Conservation (phyloP, 305 asterid species). For the Petunia hybrid region DNA sequence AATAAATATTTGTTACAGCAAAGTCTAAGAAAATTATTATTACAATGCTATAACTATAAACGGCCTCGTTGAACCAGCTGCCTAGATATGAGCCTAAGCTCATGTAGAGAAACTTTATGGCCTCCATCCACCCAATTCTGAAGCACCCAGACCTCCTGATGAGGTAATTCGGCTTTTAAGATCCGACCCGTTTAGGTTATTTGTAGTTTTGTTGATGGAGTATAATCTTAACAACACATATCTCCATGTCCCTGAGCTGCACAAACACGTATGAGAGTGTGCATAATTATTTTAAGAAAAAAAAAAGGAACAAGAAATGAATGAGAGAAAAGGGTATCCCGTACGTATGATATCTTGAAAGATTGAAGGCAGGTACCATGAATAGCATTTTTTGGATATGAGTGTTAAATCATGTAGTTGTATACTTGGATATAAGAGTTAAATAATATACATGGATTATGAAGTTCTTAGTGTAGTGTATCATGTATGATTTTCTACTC, state of each 20-base stretch:
- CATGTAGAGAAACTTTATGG: constrained; percentile 33
- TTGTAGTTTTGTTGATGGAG: background rate
- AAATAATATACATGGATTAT: too few relatives aligned
- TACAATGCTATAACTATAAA: background rate
- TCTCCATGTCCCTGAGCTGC: constrained; percentile 27
- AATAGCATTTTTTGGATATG: background rate
- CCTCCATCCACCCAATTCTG: constrained; percentile 49
- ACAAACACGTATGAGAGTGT: background rate
- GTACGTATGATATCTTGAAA: constrained; percentile 20
- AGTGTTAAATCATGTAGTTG: too few relatives aligned
- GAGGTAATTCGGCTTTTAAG: background rate
- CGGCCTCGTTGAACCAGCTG: constrained; percentile 37
- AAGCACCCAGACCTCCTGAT: constrained; percentile 31
- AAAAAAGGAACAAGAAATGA: background rate
- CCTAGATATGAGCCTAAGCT: constrained; percentile 42
- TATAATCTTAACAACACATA: background rate
- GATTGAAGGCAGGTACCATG: background rate
- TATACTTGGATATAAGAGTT: too few relatives aligned
- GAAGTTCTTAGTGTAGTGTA: too few relatives aligned
- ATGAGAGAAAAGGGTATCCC: constrained; percentile 14
- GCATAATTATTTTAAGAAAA: too few relatives aligned
- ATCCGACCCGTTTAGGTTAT: background rate
- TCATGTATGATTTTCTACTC: too few relatives aligned
- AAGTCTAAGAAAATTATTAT: too few relatives aligned
- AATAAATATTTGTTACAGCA: too few relatives aligned